Base-by-base conservation (phyloP, 106 monocot genomes). In the Triglochin maritima region DNA sequence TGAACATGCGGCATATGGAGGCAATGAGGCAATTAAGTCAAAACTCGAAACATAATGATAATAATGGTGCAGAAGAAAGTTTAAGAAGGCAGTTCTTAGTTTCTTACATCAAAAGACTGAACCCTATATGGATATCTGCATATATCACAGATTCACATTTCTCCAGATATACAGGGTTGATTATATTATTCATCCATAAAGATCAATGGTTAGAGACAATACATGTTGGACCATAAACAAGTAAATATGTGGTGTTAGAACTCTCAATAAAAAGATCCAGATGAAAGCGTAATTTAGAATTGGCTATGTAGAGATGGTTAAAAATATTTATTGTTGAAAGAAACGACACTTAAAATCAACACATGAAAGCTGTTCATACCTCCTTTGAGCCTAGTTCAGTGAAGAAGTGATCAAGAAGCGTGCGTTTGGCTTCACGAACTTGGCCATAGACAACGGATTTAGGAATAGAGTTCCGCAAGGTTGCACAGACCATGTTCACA, bases 371-470 rank as follows among this genome's bases (percentile, higher is more conserved):
- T 49, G 16, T 55, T 11, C 43, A 17, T 56, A 87, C 92, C 85
- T 88, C 92, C 61, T 80, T 92, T 52, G 76, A 70, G 42, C 88
- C 88, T 66, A 93, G 64, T 52, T 93, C 85, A 4, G 83, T 85
- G 50, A 85, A 93, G 81, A 87, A 93, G 67, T 85, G 88, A 62
- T 88, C 85, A 16, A 88, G 88, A 74, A 88, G 71, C 14, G 83
- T 73, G 41, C 83, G 78, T 63, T 88, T 93, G 3, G 87, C 88
- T 62, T 93, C 88, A 5, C 88, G 85, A 11, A 93, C 88, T 81
- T 86, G 92, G 63, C 85, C 83, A 59, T 88, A 91, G 56, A 91
- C 91, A 49, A 91, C 76, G 44, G 91, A 91, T 60, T 91, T 91
- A 5, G 91, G 91, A 64, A 91, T 91, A 67, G 91, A 91, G 67